Base-by-base conservation (phyloP, 1,284 basidiomycete genomes). In the Pulchroboletus neoregius region DNA sequence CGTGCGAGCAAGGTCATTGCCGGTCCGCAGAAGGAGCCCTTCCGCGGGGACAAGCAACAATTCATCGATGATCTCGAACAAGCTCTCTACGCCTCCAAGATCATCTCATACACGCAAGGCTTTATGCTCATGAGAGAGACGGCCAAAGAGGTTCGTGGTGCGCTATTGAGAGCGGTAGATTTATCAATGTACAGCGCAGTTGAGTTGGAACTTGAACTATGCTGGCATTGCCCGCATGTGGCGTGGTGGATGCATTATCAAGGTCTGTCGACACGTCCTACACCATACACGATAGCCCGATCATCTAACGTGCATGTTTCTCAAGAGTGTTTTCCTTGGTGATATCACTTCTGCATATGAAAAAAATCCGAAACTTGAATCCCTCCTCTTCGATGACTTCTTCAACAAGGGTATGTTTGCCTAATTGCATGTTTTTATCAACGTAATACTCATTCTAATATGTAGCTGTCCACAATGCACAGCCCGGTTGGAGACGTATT, bases 61-160 rank as follows among this genome's bases (percentile, higher is more conserved):
- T 99, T 99, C 78, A 95, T 99, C 68, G 91, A 93, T 61, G 93
- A 99, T 71, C 88, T 99, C 56, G 95, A 99, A 75, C 96, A 99
- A 72, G 95, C 95, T 44, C 81, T 99, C 52, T 99, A 99, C 73
- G 96, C 94, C 39, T 96, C 93, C 63, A 99, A 99, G 83, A 95
- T 99, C 71, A 94, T 96, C 62, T 96, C 93, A 32, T 96, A 99
- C 79, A 92, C 95, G 20, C 96, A 99, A 75, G 96, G 96, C 60
- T 99, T 99, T 79, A 96, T 99, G 86, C 82, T 99, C 63, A 97
- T 99, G 94, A 83, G 96, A 60, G 90, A 98, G 74, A 95, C 95
- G 45, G 95, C 94, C 46, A 90, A 92, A 70, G 94, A 95, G 79
- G 92, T 90, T 60, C 66, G 73, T 49, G 20, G 47, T 44, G 9